Evolutionary conservation across 1,284 basidiomycete genomes (phyloP), one percentile per base, ranked within the genome.

Genomic region (Afroboletus lepidellus): DNA sequence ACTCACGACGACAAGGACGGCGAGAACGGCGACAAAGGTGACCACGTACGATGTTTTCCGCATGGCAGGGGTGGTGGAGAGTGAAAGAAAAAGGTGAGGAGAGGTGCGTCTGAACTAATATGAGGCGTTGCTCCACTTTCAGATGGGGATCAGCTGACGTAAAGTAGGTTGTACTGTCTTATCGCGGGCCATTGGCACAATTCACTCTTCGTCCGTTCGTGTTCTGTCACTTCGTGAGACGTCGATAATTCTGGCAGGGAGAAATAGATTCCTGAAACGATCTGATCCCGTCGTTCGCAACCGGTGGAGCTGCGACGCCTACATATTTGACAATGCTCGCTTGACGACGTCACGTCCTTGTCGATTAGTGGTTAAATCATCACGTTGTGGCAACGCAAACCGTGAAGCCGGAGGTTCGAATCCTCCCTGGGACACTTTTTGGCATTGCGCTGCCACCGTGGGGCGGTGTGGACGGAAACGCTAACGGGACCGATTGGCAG

Each of bases 1-100:
- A 72, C 82, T 58, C 60, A 86, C 87, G 48, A 89, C 62, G 29
- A 78, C 57, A 12, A 87, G 69, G 15, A 77, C 75, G 29, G 75
- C 47, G 6, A 72, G 56, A 3, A 83, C 81, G 33, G 77, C 77
- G 46, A 83, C 57, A 53, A 85, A 81, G 0, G 83, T 78, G 51
- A 84, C 54, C 36, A 78, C 76, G 58, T 87, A 87, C 0, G 84
- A 87, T 3, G 75, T 78, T 62, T 85, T 86, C 54, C 84, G 72
- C 84, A 86, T 86, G n/a, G 50, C 66, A 48, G 50, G 24, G 42
- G 39, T 13, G 38, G 20, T 21, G 42, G 5, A 43, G n/a, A n/a
- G 9, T 16, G 34, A 36, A 36, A n/a, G n/a, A 45, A 32, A 7
- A 34, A 13, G 20, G 5, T 37, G 36, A 23, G 21, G 13, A 15